Conservation (phyloP, 2,329 filamentous ascomycete genomes). For the Sporothrix luriei region DNA sequence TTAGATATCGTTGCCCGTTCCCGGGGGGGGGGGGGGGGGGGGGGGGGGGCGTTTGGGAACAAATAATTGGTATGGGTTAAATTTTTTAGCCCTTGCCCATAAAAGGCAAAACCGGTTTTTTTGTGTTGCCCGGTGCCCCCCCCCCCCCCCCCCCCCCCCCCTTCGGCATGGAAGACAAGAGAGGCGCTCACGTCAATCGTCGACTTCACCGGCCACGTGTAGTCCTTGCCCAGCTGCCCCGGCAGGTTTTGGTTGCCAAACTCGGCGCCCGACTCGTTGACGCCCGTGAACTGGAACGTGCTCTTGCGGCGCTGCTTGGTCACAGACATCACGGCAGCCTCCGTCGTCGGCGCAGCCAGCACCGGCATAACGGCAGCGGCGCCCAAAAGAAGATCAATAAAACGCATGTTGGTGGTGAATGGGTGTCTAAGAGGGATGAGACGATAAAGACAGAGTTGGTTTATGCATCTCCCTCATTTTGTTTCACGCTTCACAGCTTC, state of each 20-base stretch:
- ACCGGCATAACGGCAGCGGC: constrained; percentile 41
- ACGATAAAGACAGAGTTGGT: neutral
- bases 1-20: no score
- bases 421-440: neutral
- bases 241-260: constrained; percentile 61
- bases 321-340: constrained; percentile 36
- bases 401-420: constrained; percentile 40
- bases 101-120: no score
- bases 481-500: neutral
- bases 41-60: no score
- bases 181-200: constrained; percentile 43
- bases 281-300: constrained; percentile 45
- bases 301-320: constrained; percentile 43
- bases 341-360: constrained; percentile 41
- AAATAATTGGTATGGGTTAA: no score
- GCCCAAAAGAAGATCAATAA: constrained; percentile 42
- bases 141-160: no score
- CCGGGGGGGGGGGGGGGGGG: no score
- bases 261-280: constrained; percentile 60
- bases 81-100: no score
- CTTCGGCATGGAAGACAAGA: no score
- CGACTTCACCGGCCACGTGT: constrained; percentile 59
- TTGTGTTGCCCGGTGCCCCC: no score
- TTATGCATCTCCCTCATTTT: neutral
- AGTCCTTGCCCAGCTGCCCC: constrained; percentile 60